These are phyloP conservation scores for Myriosclerotinia duriaeana DNA, from an alignment of 2,329 filamentous ascomycete species.

Conservation along the genomic window DNA sequence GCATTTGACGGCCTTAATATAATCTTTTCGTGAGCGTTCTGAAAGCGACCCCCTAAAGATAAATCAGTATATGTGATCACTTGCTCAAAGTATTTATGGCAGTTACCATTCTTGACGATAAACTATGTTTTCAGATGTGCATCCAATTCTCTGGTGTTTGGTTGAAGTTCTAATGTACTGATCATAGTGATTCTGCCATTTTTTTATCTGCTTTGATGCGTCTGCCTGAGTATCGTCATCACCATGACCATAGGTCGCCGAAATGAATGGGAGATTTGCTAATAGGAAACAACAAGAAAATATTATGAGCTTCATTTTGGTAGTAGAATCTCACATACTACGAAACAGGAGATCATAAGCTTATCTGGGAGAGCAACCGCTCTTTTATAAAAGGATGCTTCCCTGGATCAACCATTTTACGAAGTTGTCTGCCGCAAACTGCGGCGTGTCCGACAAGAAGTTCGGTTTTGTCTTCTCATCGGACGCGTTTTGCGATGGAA, in stretches of 20 bases:
- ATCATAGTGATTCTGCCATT: slow-evolving; percentile 12
- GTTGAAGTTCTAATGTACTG: slow-evolving; percentile 2
- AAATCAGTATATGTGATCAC: not conserved
- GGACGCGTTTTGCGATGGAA: not conserved
- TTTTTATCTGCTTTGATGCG: slow-evolving; percentile 5
- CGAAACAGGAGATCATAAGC: not conserved
- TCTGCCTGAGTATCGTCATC: not conserved
- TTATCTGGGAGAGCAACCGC: not conserved
- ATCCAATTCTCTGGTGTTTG: not conserved
- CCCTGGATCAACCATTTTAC: not conserved
- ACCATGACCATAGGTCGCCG: not conserved
- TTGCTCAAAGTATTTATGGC: no score
- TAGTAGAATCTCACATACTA: not conserved
- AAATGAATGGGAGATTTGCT: not conserved
- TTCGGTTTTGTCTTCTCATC: not conserved
- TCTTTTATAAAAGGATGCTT: not conserved
- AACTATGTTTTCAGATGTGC: slow-evolving; percentile 5
- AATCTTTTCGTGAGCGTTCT: slow-evolving; percentile 31
- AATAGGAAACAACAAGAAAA: not conserved
- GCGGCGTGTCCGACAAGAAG: not conserved
- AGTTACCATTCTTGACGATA: slow-evolving; percentile 16
- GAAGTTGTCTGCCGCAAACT: not conserved
- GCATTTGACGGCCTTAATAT: slow-evolving; percentile 45
- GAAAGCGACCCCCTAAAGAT: slow-evolving; percentile 7
- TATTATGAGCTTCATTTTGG: slow-evolving; percentile 3